Conservation (phyloP, 805 yeast species). For the Geotrichum ghanense region DNA sequence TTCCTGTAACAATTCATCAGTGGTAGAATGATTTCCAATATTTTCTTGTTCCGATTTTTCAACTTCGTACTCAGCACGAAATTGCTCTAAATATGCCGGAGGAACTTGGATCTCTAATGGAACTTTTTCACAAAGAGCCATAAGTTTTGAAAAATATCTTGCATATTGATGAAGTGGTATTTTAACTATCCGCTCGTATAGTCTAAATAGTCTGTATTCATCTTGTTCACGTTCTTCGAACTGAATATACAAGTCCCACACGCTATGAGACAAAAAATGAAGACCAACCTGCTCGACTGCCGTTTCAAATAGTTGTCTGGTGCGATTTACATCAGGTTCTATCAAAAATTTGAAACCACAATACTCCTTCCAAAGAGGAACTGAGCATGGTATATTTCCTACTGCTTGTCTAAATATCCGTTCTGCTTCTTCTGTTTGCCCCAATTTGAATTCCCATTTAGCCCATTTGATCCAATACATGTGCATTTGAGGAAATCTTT, state of each 20-base stretch:
- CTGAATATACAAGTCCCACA: constrained; percentile 73
- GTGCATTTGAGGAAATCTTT: constrained; percentile 26
- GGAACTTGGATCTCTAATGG: constrained; percentile 25
- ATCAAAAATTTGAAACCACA: constrained; percentile 23
- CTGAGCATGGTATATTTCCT: constrained; percentile 19
- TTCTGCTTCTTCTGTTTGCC: constrained; percentile 22
- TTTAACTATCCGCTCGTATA: constrained; percentile 23
- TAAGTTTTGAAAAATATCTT: constrained; percentile 44
- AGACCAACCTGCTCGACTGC: constrained; percentile 47
- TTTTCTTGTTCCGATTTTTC: constrained; percentile 13
- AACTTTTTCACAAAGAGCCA: constrained; percentile 23
- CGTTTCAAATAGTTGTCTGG: constrained; percentile 29
- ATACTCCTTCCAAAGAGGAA: constrained; percentile 29
- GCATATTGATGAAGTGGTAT: constrained; percentile 84
- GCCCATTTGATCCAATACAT: constrained; percentile 35
- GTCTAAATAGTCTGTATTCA: constrained; percentile 31
- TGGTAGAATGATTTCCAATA: constrained; percentile 16
- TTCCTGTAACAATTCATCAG: constrained; percentile 17
- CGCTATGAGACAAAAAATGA: constrained; percentile 63
- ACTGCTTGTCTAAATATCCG: constrained; percentile 26
- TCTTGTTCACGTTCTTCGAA: constrained; percentile 40
- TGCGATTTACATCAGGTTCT: constrained; percentile 11
- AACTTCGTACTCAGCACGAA: constrained; percentile 18
- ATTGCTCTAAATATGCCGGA: constrained; percentile 20
- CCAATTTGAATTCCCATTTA: constrained; percentile 25